Evolutionary conservation across 2,329 filamentous ascomycete genomes (phyloP), one percentile per base, ranked within the genome.

Genomic region (Microdochium nivale): DNA sequence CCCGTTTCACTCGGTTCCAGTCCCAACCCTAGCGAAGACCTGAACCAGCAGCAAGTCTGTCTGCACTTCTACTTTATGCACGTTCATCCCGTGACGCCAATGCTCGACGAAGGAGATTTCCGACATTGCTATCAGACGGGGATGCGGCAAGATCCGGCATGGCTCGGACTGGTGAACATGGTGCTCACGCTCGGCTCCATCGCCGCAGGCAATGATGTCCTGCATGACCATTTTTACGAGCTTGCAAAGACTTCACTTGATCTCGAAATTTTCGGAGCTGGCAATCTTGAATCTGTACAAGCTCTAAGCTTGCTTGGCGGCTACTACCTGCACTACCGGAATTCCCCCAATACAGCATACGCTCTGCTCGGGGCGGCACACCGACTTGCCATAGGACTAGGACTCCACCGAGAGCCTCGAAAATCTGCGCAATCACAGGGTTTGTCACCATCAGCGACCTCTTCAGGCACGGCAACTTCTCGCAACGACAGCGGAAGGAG

Each of bases 1-100:
- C 60, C 60, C 3, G 59, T 67, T 32, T 60, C 55, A 63, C 67
- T 50, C 48, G 70, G 54, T 65, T 70, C 60, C 61, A 68, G 53
- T 60, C 65, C 25, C 68, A 77, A 56, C 73, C 75, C 43, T 67
- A 77, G 58, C 63, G 73, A 55, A 63, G 59, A 60, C 25, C 50
- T 57, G 1, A 50, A 65, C 19, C 59, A 61, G n/a, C 63, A 66
- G 33, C 62, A 62, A 49, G 60, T 63, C 8, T 66, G 82, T 21
- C 72, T 84, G 24, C 76, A 84, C 55, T 78, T 78, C 27, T 85
- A 84, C 60, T 84, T 85, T 57, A 77, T 79, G 21, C 73, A 78
- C 37, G 74, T 83, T 33, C 81, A 85, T 43, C 71, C 77, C 0
- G 78, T 84, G 50, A 76, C 79, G 13, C 81, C 81, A 0, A 70